A percentile compares a stretch with the other conserved stretches of the same genome.
Conservation (phyloP, 208 protist genomes). For the Leishmania guyanensis region DNA sequence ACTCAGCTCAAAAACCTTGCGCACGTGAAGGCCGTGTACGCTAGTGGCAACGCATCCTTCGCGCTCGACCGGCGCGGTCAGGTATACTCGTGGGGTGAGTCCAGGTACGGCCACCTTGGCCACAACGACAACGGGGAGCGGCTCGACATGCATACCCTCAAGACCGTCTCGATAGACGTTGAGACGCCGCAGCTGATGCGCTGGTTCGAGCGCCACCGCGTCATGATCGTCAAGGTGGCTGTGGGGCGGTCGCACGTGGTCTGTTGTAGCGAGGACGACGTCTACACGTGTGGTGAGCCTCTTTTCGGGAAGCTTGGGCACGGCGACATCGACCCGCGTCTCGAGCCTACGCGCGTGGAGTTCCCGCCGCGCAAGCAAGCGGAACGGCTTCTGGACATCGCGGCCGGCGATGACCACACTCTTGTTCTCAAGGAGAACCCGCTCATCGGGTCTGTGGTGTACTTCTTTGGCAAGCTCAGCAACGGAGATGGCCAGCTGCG, state of each 20-base stretch:
- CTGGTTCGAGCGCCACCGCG: constrained; percentile 76
- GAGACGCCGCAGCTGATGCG: constrained; percentile 46
- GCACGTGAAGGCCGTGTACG: constrained; percentile 62
- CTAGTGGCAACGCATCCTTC: constrained; percentile 66
- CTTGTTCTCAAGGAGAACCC: constrained; percentile 69
- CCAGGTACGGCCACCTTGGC: constrained; percentile 72
- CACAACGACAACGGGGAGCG: constrained; percentile 71
- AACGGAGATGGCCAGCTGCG: constrained; percentile 60
- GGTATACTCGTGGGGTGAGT: constrained; percentile 79
- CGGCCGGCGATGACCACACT: constrained; percentile 80
- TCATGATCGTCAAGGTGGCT: constrained; percentile 64
- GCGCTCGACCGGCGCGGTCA: constrained; percentile 58
- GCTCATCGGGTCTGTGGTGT: constrained; percentile 66
- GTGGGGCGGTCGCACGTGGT: constrained; percentile 66
- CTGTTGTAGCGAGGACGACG: constrained; percentile 56
- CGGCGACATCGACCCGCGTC: constrained; percentile 34
- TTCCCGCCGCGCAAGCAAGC: constrained; percentile 62
- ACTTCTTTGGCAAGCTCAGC: constrained; percentile 76
- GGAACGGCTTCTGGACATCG: constrained; percentile 55
- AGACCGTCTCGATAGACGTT: constrained; percentile 55
- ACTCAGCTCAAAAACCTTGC: constrained; percentile 52
- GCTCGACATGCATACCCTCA: constrained; percentile 58
- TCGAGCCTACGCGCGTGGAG: constrained; percentile 58
- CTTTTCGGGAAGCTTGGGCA: constrained; percentile 81
- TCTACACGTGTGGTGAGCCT: constrained; percentile 78